Base-by-base conservation (phyloP, 2,329 filamentous ascomycete species). In the Keithomyces neogunnii region DNA sequence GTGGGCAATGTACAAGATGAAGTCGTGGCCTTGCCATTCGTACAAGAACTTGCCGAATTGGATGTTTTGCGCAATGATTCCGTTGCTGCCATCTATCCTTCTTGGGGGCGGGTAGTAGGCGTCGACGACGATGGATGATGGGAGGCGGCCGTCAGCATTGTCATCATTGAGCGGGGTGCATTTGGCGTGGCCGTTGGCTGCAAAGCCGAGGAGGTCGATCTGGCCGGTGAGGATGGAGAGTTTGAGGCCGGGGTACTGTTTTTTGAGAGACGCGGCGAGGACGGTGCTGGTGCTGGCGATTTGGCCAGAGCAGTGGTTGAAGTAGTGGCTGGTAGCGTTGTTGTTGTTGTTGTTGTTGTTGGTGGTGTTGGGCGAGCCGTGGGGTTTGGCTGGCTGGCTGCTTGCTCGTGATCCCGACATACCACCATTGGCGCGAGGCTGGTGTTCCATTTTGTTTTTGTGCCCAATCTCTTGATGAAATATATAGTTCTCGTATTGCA, bases 271-370 rank as follows among this genome's bases (percentile, higher is more conserved):
- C 11, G 60, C 56, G 36, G 69, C 63, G 51, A 78, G 66, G 45
- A 74, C 57, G 3, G 66, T 59, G 53, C 76, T 69, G 3, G 73
- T 76, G 60, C 70, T 69, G 60, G 70, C 55, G 45, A 72, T 68
- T 45, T 62, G 61, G 28, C 60, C 73, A 19, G 62, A 62, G 3
- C 69, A 68, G 60, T 78, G 72, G 6, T 66, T 54, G 55, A 73
- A 72, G 53, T 53, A 57, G 26, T 28, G 39, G 10, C 39, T 26
- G 6, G 39, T 42, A 4, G 39, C 28, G 39, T 42, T 42, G 6
- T 42, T 26, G 39, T 6, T 28, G 19, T 11, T 42, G 19, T 42
- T 19, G 19, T 19, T 19, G 19, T 19, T 19, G 19, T 19, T 19
- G 19, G 19, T 19, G 19, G 19, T 19, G 19, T 19, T 19, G 19